These are phyloP conservation scores for Cardiospermum halicacabum DNA, from an alignment of 345 rosid genomes.

Conservation along the genomic window DNA sequence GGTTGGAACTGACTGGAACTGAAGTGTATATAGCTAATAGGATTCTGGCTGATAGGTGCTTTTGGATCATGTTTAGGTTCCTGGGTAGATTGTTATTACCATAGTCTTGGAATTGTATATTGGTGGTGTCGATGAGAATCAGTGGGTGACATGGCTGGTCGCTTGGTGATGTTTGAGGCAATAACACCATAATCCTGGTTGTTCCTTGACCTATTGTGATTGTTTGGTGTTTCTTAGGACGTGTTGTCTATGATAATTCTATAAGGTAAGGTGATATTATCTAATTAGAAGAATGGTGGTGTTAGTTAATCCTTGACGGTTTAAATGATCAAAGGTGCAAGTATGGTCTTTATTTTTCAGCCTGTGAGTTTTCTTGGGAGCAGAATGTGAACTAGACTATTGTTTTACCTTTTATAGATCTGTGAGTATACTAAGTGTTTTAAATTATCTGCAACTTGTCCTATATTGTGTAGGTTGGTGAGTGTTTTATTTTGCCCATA, in stretches of 20 bases:
- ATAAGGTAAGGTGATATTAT: neutral
- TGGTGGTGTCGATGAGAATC: neutral
- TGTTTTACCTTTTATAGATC: neutral
- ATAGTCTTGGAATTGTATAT: neutral
- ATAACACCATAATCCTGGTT: neutral
- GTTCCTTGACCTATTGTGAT: neutral
- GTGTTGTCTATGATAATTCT: neutral
- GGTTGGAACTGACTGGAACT: neutral
- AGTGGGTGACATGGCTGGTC: neutral
- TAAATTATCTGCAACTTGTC: neutral
- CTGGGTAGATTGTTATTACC: neutral
- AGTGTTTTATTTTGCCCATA: neutral
- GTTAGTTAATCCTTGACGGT: neutral
- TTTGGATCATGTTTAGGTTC: neutral
- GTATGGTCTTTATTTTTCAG: neutral
- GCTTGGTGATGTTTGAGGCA: neutral
- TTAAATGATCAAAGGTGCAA: neutral
- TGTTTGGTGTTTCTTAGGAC: neutral
- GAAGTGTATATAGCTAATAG: neutral
- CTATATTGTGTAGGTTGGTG: neutral
- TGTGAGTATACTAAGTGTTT: neutral
- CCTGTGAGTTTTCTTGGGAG: neutral
- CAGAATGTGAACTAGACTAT: neutral
- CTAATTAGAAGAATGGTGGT: neutral
- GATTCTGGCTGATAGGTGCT: neutral